These are phyloP conservation scores for Aechmea fasciata DNA, from an alignment of 176 grass and related monocot genomes.

Conservation along the genomic window DNA sequence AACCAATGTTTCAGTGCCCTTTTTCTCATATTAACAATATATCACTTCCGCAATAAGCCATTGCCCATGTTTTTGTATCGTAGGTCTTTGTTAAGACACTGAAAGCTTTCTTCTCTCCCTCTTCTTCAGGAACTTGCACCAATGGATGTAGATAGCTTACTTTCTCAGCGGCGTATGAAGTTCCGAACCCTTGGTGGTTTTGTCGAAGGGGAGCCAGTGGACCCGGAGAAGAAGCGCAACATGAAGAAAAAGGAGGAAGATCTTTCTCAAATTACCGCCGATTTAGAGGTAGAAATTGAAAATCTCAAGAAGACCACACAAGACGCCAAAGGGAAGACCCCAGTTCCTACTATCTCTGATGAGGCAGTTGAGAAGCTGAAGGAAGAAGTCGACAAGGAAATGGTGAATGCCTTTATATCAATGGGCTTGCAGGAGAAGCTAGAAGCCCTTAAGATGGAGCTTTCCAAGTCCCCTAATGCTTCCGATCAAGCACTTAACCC, in stretches of 20 bases:
- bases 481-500: background rate
- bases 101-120: too few species aligned
- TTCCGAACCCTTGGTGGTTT: constrained; percentile 18
- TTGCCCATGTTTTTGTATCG: too few species aligned
- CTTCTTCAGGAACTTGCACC: constrained; percentile 9
- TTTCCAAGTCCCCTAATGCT: constrained; percentile 11
- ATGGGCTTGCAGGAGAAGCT: constrained; percentile 22
- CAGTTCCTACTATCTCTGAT: constrained; percentile 1
- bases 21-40: too few species aligned
- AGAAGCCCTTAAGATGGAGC: constrained; percentile 13
- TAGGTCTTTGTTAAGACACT: too few species aligned
- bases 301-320: background rate
- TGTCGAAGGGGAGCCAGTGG: constrained; percentile 13
- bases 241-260: constrained; percentile 21
- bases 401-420: constrained; percentile 13
- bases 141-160: constrained; percentile 18
- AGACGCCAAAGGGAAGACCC: constrained; percentile 8
- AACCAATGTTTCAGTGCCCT: too few species aligned
- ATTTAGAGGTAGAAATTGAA: constrained; percentile 19
- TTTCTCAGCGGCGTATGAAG: constrained; percentile 6
- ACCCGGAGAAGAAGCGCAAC: constrained; percentile 10
- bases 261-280: constrained; percentile 7
- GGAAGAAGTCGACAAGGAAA: constrained; percentile 23
- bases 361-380: constrained; percentile 8
- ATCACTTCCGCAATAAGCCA: too few species aligned